Conservation (phyloP, 2,329 filamentous ascomycete species). For the Chaetomium sp. region DNA sequence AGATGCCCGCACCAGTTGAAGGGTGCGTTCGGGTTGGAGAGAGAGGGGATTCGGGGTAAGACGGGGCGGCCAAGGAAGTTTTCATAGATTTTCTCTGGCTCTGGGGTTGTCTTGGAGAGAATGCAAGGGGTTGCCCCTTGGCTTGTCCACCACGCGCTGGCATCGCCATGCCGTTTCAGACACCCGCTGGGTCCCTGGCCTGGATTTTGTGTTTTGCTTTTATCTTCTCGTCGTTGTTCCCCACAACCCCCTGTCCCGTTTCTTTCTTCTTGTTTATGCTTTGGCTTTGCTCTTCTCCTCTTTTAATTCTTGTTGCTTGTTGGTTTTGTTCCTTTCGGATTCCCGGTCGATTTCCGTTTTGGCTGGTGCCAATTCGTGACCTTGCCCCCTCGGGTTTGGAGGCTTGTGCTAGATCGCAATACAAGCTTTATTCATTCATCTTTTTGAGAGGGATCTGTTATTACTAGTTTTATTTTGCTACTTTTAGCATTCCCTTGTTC, state of each 20-base stretch:
- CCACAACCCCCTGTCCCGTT: not conserved
- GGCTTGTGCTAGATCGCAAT: slow-evolving; percentile 6
- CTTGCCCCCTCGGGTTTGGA: not conserved
- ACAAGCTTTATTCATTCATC: not conserved
- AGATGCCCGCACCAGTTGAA: too few species aligned
- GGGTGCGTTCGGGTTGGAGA: too few species aligned
- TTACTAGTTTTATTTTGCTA: too few species aligned
- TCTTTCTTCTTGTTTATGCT: not conserved
- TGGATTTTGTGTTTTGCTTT: not conserved
- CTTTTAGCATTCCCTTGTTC: slow-evolving; percentile 17
- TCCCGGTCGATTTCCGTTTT: slow-evolving; percentile 3
- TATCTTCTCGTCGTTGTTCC: too few species aligned
- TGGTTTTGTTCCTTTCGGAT: slow-evolving; percentile 1
- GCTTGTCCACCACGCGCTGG: slow-evolving; percentile 17
- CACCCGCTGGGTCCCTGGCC: slow-evolving; percentile 21
- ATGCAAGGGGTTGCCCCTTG: slow-evolving; percentile 6
- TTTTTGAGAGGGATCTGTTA: slow-evolving; percentile 16
- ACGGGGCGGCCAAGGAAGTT: not conserved
- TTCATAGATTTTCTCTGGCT: not conserved
- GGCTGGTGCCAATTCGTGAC: slow-evolving; percentile 15
- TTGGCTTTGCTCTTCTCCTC: slow-evolving; percentile 11
- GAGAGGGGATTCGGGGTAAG: too few species aligned
- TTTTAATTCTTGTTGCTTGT: slow-evolving; percentile 5
- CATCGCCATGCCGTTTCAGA: slow-evolving; percentile 24
- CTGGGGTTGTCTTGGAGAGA: not conserved